Percentiles rank a stretch among this genome's conserved stretches.
Conservation (phyloP, 176 grass and related monocot species). For the Tuctoria greenei region DNA sequence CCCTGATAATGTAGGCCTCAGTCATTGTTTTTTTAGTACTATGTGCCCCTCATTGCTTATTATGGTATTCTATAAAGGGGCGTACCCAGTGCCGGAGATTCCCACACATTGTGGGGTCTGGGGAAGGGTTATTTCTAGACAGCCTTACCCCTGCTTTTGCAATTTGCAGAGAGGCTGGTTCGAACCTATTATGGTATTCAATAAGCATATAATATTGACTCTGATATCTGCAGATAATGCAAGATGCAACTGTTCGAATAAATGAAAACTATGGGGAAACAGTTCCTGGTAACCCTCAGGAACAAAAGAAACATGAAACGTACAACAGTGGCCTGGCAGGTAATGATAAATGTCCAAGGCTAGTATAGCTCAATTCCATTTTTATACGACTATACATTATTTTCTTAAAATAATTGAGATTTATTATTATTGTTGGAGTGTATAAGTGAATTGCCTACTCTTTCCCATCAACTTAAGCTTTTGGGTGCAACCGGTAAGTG, state of each 20-base stretch:
- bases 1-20: slow-evolving; percentile 57
- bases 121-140: no score
- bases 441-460: no score
- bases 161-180: no score
- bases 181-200: neutral
- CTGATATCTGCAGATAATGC: slow-evolving; percentile 46
- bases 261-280: slow-evolving; percentile 71
- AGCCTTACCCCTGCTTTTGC: no score
- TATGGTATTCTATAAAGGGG: neutral
- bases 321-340: slow-evolving; percentile 52
- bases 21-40: slow-evolving; percentile 19
- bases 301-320: slow-evolving; percentile 39
- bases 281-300: slow-evolving; percentile 54
- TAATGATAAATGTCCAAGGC: slow-evolving; percentile 28
- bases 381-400: neutral
- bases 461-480: no score
- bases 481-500: no score
- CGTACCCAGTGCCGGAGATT: no score
- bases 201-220: neutral
- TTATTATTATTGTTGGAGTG: no score
- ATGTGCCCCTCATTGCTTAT: slow-evolving; percentile 38
- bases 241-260: slow-evolving; percentile 48
- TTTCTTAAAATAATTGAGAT: slow-evolving; percentile 1
- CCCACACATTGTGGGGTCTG: no score
- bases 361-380: neutral